Base-by-base conservation (phyloP, 2,329 filamentous ascomycete genomes). In the Cephalotrichum gorgonifer region DNA sequence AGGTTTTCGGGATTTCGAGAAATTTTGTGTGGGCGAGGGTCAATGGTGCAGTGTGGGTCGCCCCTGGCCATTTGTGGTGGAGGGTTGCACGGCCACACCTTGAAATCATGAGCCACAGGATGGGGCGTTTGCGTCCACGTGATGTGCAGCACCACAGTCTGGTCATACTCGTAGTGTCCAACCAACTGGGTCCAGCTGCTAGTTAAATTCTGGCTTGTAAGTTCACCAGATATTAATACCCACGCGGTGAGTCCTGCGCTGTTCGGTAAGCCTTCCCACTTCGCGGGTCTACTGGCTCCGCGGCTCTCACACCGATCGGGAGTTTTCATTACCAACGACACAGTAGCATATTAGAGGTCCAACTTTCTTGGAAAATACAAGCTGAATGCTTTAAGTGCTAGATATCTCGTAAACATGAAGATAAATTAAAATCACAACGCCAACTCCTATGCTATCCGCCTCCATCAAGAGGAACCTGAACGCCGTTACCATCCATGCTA, bases 1-100 rank as follows among this genome's bases (percentile, higher is more conserved):
- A 54, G 62, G 66, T 63, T 67, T 69, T 68, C 63, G 58, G 64
- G 60, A 65, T 65, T 67, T 66, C 59, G 54, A 38, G 33, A 64
- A 65, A 66, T 64, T 67, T 65, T 68, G 66, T 68, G 66, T 68
- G 65, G 65, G 64, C 48, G 53, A 50, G 53, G 43, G 52, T 51
- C 51, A 52, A 53, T 55, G 42, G 44, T 47, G 47, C 39, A 44
- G 49, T 45, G 51, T 44, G 48, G 52, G 53, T 50, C 49, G 39
- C 20, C 28, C 30, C 20, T 20, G 14, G 7, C 22, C 22, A 23
- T 22, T 5, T 17, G n/a, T 14, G 14, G 33, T 31, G 44, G 20
- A 48, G 45, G 45, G 45, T 48, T 48, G 23, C 38, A 27, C 28
- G 30, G 45, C 45, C 45, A 48, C 35, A 26, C 17, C 15, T 17